Evolutionary conservation across 371 early-diverging fungal genomes (phyloP).

Genomic region (Catenaria anguillulae): DNA sequence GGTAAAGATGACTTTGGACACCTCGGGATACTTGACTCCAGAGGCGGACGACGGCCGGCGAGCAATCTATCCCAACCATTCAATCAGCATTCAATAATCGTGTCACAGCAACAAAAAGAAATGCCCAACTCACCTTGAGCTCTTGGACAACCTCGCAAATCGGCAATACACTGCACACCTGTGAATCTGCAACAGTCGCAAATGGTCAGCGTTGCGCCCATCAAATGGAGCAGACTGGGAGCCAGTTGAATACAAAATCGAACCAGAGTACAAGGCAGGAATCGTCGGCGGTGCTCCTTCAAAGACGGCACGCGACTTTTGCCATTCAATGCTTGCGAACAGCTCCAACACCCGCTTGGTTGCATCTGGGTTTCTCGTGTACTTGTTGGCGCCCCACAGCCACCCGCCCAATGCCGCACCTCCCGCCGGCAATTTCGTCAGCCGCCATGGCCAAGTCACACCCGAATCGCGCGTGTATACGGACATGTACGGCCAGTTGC

Average conservation of each 20-base stretch:
- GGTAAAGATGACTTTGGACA: background rate
- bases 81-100: too few species aligned
- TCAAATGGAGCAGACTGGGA: too few species aligned
- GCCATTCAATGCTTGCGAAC: background rate
- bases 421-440: background rate
- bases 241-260: background rate
- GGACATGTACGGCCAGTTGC: background rate
- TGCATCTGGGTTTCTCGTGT: background rate
- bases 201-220: too few species aligned
- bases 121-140: too few species aligned
- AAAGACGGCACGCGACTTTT: background rate
- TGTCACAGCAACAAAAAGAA: too few species aligned
- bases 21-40: background rate
- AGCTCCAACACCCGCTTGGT: background rate
- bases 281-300: background rate
- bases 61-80: background rate
- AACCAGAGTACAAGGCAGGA: background rate
- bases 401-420: conserved; percentile 3
- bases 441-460: background rate
- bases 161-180: too few species aligned
- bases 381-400: background rate
- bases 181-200: background rate
- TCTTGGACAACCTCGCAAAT: too few species aligned
- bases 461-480: background rate
- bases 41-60: background rate